Evolutionary conservation across 805 yeast species (phyloP).

Genomic region (Debaryomyces castellii): DNA sequence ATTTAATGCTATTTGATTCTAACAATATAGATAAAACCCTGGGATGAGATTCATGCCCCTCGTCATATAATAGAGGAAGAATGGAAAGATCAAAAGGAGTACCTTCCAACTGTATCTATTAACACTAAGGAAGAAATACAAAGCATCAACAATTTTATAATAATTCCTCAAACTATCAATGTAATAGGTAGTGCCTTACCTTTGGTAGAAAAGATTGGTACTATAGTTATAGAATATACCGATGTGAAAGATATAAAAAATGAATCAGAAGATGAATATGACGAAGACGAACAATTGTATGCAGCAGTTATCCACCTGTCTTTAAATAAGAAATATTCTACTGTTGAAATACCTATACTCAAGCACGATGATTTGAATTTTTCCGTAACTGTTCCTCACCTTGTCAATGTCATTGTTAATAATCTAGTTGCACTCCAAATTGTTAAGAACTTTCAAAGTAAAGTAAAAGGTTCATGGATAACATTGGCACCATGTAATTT

Average conservation of each 20-base stretch:
- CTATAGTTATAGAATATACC: conserved; percentile 10
- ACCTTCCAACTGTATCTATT: conserved; percentile 29
- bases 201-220: conserved; percentile 6
- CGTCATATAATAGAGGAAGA: conserved; percentile 53
- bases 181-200: conserved; percentile 17
- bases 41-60: conserved; percentile 48
- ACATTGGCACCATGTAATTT: conserved; percentile 37
- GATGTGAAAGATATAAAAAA: conserved; percentile 6
- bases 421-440: conserved; percentile 27
- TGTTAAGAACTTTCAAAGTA: conserved; percentile 9
- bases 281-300: conserved; percentile 53
- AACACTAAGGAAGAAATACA: conserved; percentile 10
- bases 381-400: conserved; percentile 31
- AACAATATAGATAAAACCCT: conserved; percentile 44
- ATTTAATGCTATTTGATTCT: conserved; percentile 3
- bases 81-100: conserved; percentile 19
- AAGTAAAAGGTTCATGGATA: conserved; percentile 22
- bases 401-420: conserved; percentile 34
- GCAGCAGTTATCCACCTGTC: conserved; percentile 26
- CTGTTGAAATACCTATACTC: conserved; percentile 21
- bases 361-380: conserved; percentile 8
- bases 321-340: conserved; percentile 20
- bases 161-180: conserved; percentile 27
- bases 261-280: conserved; percentile 34
- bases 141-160: conserved; percentile 21